These are phyloP conservation scores for Fusarium floridanum DNA, from an alignment of 2,329 filamentous ascomycete species.

Conservation along the genomic window DNA sequence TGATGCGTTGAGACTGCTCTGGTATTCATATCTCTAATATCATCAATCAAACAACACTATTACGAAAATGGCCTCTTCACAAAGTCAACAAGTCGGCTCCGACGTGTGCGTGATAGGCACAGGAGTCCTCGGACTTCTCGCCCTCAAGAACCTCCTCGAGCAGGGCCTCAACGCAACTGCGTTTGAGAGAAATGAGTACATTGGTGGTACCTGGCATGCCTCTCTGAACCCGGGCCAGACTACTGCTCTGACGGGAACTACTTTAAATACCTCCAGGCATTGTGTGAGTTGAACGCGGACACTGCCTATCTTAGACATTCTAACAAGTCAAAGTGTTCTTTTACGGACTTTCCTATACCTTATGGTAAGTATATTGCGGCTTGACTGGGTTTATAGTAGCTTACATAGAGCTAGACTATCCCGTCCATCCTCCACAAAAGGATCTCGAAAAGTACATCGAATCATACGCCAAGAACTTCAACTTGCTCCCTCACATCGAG, in stretches of 20 bases:
- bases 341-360: constrained; percentile 53
- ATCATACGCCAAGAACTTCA: constrained; percentile 50
- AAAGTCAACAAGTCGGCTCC: constrained; percentile 30
- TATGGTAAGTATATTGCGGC: constrained; percentile 28
- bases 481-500: constrained; percentile 43
- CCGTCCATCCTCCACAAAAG: constrained; percentile 43
- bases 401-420: constrained; percentile 27
- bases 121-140: constrained; percentile 54
- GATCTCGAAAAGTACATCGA: constrained; percentile 51
- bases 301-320: neutral
- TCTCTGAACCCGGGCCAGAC: constrained; percentile 51
- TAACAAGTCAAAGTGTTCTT: constrained; percentile 43
- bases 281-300: constrained; percentile 35
- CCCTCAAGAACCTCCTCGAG: constrained; percentile 58
- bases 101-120: constrained; percentile 48
- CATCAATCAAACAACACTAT: neutral
- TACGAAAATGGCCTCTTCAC: constrained; percentile 28
- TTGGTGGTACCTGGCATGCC: constrained; percentile 59
- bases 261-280: constrained; percentile 49
- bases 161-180: constrained; percentile 57
- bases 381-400: neutral
- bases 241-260: constrained; percentile 50
- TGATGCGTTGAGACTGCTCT: neutral
- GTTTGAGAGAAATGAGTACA: constrained; percentile 55
- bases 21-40: neutral